Conservation (phyloP, 768 basidiomycete genomes). For the Phanerochaete carnosa region DNA sequence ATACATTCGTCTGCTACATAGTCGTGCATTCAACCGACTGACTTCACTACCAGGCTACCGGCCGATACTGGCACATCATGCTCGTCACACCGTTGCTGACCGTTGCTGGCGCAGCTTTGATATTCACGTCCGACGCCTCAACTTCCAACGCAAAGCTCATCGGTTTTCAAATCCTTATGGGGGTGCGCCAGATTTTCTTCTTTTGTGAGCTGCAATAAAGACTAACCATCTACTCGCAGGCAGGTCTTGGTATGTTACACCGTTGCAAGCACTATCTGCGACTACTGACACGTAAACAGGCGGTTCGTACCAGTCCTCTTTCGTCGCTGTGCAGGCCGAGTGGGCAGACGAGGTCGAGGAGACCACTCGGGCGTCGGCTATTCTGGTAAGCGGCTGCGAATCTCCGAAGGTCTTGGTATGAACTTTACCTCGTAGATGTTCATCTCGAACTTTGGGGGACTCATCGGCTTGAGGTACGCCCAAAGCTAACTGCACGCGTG, state of each 20-base stretch:
- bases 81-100: not conserved
- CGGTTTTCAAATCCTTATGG: not conserved
- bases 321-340: not conserved
- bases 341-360: not conserved
- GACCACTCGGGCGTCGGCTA: not conserved
- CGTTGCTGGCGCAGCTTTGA: not conserved
- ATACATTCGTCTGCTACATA: not conserved
- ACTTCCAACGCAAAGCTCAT: not conserved
- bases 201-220: not conserved
- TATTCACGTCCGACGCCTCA: not conserved
- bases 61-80: not conserved
- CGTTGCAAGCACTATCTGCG: not conserved
- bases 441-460: not conserved
- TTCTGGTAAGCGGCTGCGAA: not conserved
- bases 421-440: not conserved
- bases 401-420: not conserved
- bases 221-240: not conserved
- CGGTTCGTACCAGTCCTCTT: not conserved
- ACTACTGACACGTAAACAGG: not conserved
- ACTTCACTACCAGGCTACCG: not conserved
- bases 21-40: too few species aligned
- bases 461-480: not conserved
- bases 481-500: not conserved
- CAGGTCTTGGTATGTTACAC: not conserved
- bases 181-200: not conserved